Evolutionary conservation across 73 alveolate genomes (phyloP), one percentile per base, ranked within the genome.

Genomic region (Diophrys sp.): DNA sequence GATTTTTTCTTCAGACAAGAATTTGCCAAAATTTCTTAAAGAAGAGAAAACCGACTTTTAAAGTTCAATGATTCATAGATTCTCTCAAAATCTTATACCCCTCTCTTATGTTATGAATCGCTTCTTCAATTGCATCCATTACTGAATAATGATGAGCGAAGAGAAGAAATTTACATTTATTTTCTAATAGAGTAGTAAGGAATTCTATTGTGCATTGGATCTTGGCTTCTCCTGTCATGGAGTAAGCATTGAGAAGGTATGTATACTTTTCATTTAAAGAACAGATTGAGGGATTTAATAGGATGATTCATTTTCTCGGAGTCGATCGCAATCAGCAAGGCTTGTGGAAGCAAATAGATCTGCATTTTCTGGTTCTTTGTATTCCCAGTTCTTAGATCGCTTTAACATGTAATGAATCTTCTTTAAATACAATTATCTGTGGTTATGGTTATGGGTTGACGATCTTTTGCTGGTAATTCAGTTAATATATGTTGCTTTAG

Each of bases 91-190:
- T n/a, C n/a, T n/a, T n/a, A n/a, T n/a, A n/a, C n/a, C n/a, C n/a
- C n/a, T n/a, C n/a, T n/a, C n/a, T n/a, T n/a, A n/a, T n/a, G n/a
- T 79, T 82, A 57, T 72, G 71, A 53, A 90, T 73, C 55, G 62
- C 81, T 66, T 87, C 93, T 77, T 96, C 98, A 53, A 94, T 80
- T 53, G 93, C 89, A 73, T 94, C 96, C 73, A 96, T 62, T 56
- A 96, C 94, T 69, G 80, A 90, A 62, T 85, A 33, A 80, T 96
- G 99, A 74, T 96, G 99, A 32, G 99, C 99, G 74, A 96, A 96
- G 31, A 96, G 88, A 30, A 96, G 73, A 87, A 96, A 96, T 83
- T 94, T 94, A 77, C 83, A 54, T 23, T 56, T 56, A 30, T 68
- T 81, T 31, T 89, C 91, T 33, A 85, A 33, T 29, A 89, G 77